Evolutionary conservation across 306 rosid genomes (phyloP), one percentile per base, ranked within the genome.

Genomic region (Gastrolobium bilobum): DNA sequence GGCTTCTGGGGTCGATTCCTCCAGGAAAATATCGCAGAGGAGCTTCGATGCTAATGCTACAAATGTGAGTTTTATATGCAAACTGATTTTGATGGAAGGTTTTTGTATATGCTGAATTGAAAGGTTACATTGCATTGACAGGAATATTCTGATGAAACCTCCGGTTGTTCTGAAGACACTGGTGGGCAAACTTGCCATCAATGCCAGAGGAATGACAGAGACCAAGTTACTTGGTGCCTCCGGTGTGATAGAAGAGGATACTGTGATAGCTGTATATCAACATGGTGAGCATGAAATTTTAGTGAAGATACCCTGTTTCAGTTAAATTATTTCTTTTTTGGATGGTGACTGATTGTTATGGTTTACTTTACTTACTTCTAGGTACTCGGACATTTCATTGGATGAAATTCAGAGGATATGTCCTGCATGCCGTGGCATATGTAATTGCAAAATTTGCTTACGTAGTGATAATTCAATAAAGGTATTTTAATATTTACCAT

Each of bases 401-500:
- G 98, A 93, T 64, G 98, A 93, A 60, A 83, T 93, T 78, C 93
- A 89, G 91, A 91, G 77, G 81, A 76, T 63, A 33, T 96, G 98
- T 74, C 99, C 99, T 63, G 97, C 99, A 52, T 96, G 98, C 75
- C 85, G 91, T 64, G 98, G 99, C 78, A 88, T 84, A 70, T 96
- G 98, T 81, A 93, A 87, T 81, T 96, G 98, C 86, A 93, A 80
- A 87, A 85, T 77, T 80, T 95, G 99, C 79, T 82, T 95, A 52
- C 97, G 93, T 29, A 81, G 84, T 73, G 98, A 92, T 86, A 95
- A 95, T 82, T 86, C 97, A 54, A 82, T 95, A 39, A 95, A 95
- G 98, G 97, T 95, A 86, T 58, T 80, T 71, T 83, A 3, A 61
- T 42, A 14, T 35, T 9, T 80, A 50, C 5, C 2, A 13, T 75